phyloP scores from a whole-genome alignment of 2,329 filamentous ascomycete species.

The Fusarium avenaceum region DNA sequence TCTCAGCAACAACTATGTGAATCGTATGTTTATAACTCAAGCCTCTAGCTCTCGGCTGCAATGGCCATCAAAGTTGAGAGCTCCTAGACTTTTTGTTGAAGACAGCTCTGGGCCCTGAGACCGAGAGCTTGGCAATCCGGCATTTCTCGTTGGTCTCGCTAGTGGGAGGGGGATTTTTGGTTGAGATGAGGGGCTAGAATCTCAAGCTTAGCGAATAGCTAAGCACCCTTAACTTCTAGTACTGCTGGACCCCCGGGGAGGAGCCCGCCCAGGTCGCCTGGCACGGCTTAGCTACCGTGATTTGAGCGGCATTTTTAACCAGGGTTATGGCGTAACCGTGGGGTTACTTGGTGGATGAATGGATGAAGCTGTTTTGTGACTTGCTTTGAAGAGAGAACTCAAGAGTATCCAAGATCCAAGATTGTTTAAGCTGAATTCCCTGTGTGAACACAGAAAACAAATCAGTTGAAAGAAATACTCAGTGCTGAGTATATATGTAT shows the following conservation, averaged over 20 bases:
- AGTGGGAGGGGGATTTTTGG: slow-evolving; percentile 28
- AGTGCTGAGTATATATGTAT: slow-evolving; percentile 17
- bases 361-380: slow-evolving; percentile 6
- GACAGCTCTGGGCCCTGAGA: slow-evolving; percentile 10
- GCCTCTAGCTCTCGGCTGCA: slow-evolving; percentile 20
- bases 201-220: not conserved
- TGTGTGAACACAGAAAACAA: not conserved
- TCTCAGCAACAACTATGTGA: not conserved
- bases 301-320: slow-evolving; percentile 29
- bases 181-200: slow-evolving; percentile 27
- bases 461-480: not conserved
- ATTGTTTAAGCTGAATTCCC: not conserved
- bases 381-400: not conserved
- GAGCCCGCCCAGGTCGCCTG: slow-evolving; percentile 20
- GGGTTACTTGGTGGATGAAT: slow-evolving; percentile 19
- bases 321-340: slow-evolving; percentile 33
- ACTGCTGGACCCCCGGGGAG: slow-evolving; percentile 25
- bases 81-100: slow-evolving; percentile 34
- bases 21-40: slow-evolving; percentile 4
- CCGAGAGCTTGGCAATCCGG: slow-evolving; percentile 39
- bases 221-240: slow-evolving; percentile 6
- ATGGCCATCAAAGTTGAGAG: slow-evolving; percentile 1
- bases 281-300: slow-evolving; percentile 25
- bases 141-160: slow-evolving; percentile 44
- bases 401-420: not conserved